Base-by-base conservation (phyloP, 805 yeast species). In the Wickerhamiella nectarea region DNA sequence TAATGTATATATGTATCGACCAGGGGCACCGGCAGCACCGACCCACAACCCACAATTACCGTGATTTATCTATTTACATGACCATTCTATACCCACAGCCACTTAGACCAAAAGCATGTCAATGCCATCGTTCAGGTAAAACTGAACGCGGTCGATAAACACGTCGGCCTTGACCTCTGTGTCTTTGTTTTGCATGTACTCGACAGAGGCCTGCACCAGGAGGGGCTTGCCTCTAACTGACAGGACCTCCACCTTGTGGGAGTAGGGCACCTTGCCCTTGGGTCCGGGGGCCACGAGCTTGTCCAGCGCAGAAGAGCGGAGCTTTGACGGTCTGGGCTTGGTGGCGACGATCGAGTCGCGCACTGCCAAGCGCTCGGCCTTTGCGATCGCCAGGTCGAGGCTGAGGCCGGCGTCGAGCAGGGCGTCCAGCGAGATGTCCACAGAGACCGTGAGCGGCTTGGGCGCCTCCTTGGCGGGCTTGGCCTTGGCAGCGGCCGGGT, bases 251-350 rank as follows among this genome's bases (percentile, higher is more conserved):
- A 51, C 44, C 8, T 38, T 19, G 14, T 48, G 44, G 7, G 66
- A 58, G 57, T 73, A 75, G 54, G 78, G 69, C 41, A 51, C 48
- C 35, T 38, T 47, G 22, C 34, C 33, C n/a, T 49, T 62, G 20
- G 74, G 72, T 11, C n/a, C 25, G 9, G 25, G 28, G 0, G 75
- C 69, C 43, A 76, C 52, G 44, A 79, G 55, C 12, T 67, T 74
- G 52, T 79, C 87, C 51, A 79, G 77, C 4, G 70, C 49, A 5
- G 78, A 71, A 52, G 78, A 85, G 46, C 68, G 68, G 49, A 68
- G 66, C 34, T 72, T 76, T 6, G 57, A 49, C 26, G 52, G 48
- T 43, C 43, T 47, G 24, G 65, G 59, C 41, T 47, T 53, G 63
- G 53, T 68, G 68, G 11, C 77, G 67, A 50, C 56, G 62, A 60